These are phyloP conservation scores for Boletus pseudo-olivaceus DNA, from an alignment of 768 basidiomycete genomes.

Conservation along the genomic window DNA sequence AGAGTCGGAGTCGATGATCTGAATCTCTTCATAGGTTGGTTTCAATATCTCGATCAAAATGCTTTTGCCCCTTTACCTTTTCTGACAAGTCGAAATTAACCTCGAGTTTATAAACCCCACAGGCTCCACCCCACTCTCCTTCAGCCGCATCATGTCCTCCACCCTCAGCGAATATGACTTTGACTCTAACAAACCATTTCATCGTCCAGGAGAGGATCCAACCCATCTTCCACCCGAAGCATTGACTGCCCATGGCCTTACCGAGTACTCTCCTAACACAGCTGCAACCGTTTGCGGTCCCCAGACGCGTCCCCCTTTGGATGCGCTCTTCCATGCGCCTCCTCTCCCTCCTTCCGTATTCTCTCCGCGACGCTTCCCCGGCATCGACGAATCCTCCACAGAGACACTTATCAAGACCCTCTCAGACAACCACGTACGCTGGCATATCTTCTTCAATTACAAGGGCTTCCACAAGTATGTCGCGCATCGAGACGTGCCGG, in stretches of 20 bases:
- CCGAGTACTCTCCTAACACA: constrained; percentile 17
- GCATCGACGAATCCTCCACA: constrained; percentile 37
- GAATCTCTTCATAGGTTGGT: too few species aligned
- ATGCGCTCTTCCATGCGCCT: constrained; percentile 22
- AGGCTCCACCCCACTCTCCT: neutral
- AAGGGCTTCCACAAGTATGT: constrained; percentile 33
- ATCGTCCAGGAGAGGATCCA: constrained; percentile 18
- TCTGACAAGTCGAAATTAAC: neutral
- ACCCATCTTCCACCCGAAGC: constrained; percentile 16
- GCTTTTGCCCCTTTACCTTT: neutral
- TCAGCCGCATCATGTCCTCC: constrained; percentile 11
- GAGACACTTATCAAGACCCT: constrained; percentile 39
- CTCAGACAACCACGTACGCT: constrained; percentile 49
- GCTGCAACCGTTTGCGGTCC: constrained; percentile 12
- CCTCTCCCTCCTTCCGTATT: constrained; percentile 28
- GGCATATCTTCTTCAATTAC: constrained; percentile 53
- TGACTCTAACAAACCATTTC: constrained; percentile 10
- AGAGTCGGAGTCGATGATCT: too few species aligned
- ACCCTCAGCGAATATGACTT: constrained; percentile 5
- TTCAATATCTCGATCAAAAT: neutral
- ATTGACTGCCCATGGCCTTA: constrained; percentile 20
- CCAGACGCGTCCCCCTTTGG: constrained; percentile 11
- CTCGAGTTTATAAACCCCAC: neutral
- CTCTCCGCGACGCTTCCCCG: constrained; percentile 35
- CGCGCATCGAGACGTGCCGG: neutral